Base-by-base conservation (phyloP, 352 stramenopile genomes). In the Phytophthora tentaculata region DNA sequence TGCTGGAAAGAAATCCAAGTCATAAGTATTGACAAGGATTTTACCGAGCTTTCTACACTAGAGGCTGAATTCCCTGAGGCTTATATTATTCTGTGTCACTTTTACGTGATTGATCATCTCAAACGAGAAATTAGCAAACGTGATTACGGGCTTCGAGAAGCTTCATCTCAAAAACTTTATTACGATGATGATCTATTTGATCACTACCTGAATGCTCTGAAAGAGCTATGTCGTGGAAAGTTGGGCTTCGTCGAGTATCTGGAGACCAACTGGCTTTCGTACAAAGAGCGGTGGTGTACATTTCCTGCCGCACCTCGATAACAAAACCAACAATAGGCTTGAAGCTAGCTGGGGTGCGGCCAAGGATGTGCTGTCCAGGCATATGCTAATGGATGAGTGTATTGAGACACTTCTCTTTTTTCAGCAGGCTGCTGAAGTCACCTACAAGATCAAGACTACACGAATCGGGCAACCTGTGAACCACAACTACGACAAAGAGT, bases 241-340 rank as follows among this genome's bases (percentile, higher is more conserved):
- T 8, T n/a, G 10, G 20, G 16, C 1, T 54, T 63, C 19, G 4
- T 51, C 0, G 22, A 52, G 1, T 69, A 58, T 24, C 53, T n/a
- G n/a, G n/a, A n/a, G n/a, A n/a, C 17, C 8, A 69, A 69, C 29
- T 62, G 45, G 61, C 28, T 56, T 39, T 39, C 32, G n/a, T 39
- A 9, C 32, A 39, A 39, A 14, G 16, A 58, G 5, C 52, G 23
- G 0, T 69, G 53, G 53, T 61, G 22, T 10, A 26, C 8, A 37
- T 63, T 61, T 53, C 32, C 41, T 61, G 5, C 29, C 53, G 12
- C 51, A 69, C 29, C 37, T 69, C 5, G 43, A 48, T 10, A 63
- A 69, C n/a, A 69, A 68, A 44, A 62, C 61, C 1, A 68, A 52
- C 29, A 61, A 57, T 35, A 16, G 61, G 10, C n/a, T 61, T 1